Base-by-base conservation (phyloP, 176 grass and related monocot genomes). In the Cenchrus fungigraminus region DNA sequence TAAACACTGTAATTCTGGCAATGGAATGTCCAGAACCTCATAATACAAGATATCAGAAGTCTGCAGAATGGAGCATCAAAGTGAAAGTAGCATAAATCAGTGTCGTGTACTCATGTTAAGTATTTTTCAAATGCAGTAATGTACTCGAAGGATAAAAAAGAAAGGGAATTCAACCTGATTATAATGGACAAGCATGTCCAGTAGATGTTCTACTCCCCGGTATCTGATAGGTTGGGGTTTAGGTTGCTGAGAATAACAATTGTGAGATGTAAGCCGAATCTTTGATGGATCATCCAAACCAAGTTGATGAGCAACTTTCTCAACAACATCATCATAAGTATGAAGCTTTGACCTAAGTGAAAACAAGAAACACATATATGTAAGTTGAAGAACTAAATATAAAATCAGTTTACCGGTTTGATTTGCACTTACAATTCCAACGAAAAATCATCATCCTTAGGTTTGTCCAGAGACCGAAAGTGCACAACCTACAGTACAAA, bases 41-140 rank as follows among this genome's bases (percentile, higher is more conserved):
- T 98, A 98, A 85, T 98, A 98, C 74, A 98, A 86, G 62, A 98
- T 98, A 84, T 98, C 96, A 54, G 96, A 98, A 87, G 85, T 95
- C 95, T 97, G 92, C 28, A 40, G 64, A 82, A 79, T 86, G 16
- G 40, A 89, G 64, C 79, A 69, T 43, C 25, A 56, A 83, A 60
- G 4, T 70, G 71, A 70, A 70, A 37, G 14, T 67, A 83, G 15
- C 6, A 74, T 15, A 52, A 20, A 57, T 65, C 9, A 56, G 8
- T 59, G 15, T 22, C 6, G 3, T 40, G 37, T 40, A 40, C 37
- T 40, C 37, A 14, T 58, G 6, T 53, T 73, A 73, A 68, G 59
- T 28, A 80, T 40, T 40, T 71, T 71, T 13, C 13, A 31, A 89
- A 85, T 31, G 56, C 19, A 68, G 4, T 63, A 68, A 4, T 74